These are phyloP conservation scores for Crithidia brevicula DNA, from an alignment of 208 protist genomes.

Conservation along the genomic window DNA sequence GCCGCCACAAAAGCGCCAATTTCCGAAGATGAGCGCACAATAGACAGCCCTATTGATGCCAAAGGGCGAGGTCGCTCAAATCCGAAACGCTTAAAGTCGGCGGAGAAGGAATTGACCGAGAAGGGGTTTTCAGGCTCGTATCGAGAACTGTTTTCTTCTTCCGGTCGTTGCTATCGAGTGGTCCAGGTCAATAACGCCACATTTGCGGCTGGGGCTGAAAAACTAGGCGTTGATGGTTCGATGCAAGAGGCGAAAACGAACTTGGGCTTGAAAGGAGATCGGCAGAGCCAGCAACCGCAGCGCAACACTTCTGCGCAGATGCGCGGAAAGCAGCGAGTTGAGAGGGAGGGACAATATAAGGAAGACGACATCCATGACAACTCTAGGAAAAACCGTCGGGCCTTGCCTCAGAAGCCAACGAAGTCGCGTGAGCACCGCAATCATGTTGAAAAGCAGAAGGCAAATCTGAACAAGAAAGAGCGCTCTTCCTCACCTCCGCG, in stretches of 20 bases:
- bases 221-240: background rate
- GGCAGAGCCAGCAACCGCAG: slow-evolving; percentile 9
- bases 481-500: background rate
- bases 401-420: slow-evolving; percentile 1
- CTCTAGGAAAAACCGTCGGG: background rate
- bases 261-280: too few relatives aligned
- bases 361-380: too few relatives aligned
- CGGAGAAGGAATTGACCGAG: background rate
- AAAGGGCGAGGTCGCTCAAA: background rate
- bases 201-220: background rate
- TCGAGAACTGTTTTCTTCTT: background rate
- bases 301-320: background rate
- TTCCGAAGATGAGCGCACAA: background rate
- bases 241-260: background rate
- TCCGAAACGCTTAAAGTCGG: background rate
- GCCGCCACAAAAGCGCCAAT: background rate
- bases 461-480: background rate
- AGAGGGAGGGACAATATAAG: too few relatives aligned
- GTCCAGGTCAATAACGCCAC: background rate
- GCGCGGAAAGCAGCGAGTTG: too few relatives aligned
- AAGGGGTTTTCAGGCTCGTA: background rate
- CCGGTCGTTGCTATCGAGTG: slow-evolving; percentile 11
- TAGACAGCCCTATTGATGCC: background rate
- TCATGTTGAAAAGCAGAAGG: background rate
- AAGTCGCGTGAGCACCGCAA: background rate